Base-by-base conservation (phyloP, 129 eudicot genomes). In the Helichrysum umbraculigerum region DNA sequence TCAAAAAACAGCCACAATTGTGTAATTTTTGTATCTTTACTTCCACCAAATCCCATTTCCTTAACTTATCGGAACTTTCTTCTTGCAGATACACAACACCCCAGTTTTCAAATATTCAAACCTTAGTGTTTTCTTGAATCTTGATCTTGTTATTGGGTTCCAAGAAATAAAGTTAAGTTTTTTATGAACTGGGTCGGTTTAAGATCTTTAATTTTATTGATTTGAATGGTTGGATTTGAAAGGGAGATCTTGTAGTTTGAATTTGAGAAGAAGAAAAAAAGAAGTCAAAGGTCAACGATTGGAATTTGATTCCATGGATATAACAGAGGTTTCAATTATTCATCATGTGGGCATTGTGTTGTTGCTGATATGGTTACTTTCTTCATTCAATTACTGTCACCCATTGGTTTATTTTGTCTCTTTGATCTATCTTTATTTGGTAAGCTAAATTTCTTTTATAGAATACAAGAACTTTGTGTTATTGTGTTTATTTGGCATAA, bases 331-430 rank as follows among this genome's bases (percentile, higher is more conserved):
- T 42, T 85, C 97, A 30, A 79, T 89, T 15, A 71, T 91, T 21
- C 97, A 91, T 76, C 97, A 91, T 82, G 89, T 89, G 73, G 82
- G 88, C 85, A 80, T 89, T 83, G 96, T 91, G 77, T 80, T 91
- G 71, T 51, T 89, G 56, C 28, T 82, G 63, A 88, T 89, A 19
- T 91, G 97, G 96, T 58, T 80, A 4, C 91, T 91, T 19, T 79
- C 86, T 82, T 85, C 86, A 0, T 85, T 81, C 82, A 64, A 84
- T 66, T 87, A 35, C 50, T 83, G 83, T 74, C 91, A 87, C 66
- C 87, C 92, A 7, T 2, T 76, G n/a, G 86, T 82, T 32, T 91
- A 87, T 67, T 77, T 91, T 51, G 17, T 89, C 67, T 75, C 86
- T 56, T 86, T 91, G 42, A 85, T 91, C 69, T 91, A 91, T 81